These are phyloP conservation scores for Aureobasidium sp. DNA, from an alignment of 2,329 filamentous ascomycete species.

Conservation along the genomic window DNA sequence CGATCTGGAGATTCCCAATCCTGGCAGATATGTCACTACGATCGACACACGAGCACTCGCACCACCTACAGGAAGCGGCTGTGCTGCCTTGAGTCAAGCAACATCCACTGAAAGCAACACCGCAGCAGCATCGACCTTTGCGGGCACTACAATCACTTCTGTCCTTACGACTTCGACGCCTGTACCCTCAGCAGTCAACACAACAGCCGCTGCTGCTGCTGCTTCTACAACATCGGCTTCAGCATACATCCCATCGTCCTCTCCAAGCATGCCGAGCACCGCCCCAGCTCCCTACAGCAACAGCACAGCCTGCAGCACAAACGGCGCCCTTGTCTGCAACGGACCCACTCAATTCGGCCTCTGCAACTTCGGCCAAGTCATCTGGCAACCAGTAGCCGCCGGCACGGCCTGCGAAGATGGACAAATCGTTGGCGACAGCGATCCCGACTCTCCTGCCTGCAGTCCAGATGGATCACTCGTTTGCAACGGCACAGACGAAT, in stretches of 20 bases:
- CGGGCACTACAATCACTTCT: background rate
- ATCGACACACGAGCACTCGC: constrained; percentile 4
- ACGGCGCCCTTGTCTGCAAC: constrained; percentile 37
- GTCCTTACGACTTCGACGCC: background rate
- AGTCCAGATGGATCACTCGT: constrained; percentile 27
- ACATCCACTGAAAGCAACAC: constrained; percentile 14
- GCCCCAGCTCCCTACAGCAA: constrained; percentile 9
- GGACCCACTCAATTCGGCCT: constrained; percentile 33
- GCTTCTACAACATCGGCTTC: background rate
- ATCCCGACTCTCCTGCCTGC: constrained; percentile 20
- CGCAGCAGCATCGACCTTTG: constrained; percentile 13
- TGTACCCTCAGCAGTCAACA: background rate
- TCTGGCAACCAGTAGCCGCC: constrained; percentile 31
- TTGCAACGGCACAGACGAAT: constrained; percentile 32
- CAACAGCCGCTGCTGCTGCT: background rate
- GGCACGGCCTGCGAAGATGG: constrained; percentile 34
- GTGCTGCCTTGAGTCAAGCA: constrained; percentile 14
- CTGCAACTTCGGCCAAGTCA: constrained; percentile 33
- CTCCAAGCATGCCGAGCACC: background rate
- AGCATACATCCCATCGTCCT: background rate
- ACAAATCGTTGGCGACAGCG: constrained; percentile 14
- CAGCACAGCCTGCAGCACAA: constrained; percentile 28
- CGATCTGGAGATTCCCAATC: constrained; percentile 52
- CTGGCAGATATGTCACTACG: constrained; percentile 49
- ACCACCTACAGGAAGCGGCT: constrained; percentile 16